Percentiles rank a stretch among this genome's conserved stretches.
phyloP scores from a whole-genome alignment of 352 stramenopile genomes.

The Phytopythium mirpurense region DNA sequence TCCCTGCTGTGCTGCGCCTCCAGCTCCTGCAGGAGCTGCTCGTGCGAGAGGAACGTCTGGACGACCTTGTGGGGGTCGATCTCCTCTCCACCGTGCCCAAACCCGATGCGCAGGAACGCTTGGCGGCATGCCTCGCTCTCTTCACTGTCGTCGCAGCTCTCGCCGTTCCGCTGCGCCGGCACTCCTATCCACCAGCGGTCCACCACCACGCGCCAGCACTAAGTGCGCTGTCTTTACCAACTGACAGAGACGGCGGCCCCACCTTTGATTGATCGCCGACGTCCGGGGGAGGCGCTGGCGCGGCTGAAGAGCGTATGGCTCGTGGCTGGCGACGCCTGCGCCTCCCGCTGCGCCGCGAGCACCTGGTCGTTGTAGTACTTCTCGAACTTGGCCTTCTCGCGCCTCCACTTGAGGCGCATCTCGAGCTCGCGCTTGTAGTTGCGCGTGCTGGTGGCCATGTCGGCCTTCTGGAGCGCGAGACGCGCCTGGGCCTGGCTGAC shows the following conservation, averaged over 20 bases:
- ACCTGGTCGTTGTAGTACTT: conserved; percentile 84
- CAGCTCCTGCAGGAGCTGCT: conserved; percentile 64
- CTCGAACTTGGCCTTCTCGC: conserved; percentile 81
- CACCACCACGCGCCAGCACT: background rate
- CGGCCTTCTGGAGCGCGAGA: conserved; percentile 57
- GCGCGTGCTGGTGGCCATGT: conserved; percentile 54
- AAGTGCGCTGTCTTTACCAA: too few relatives aligned
- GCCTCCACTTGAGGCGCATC: conserved; percentile 68
- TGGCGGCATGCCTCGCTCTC: conserved; percentile 16
- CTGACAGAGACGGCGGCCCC: background rate
- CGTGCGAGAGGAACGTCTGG: conserved; percentile 53
- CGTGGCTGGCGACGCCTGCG: conserved; percentile 1
- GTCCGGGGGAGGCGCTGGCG: background rate
- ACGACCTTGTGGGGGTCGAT: conserved; percentile 72
- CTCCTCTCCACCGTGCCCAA: conserved; percentile 41
- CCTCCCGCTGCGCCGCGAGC: conserved; percentile 3
- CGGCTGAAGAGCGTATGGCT: background rate
- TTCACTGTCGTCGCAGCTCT: conserved; percentile 1
- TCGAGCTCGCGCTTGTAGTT: conserved; percentile 65
- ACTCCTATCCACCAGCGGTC: too few relatives aligned
- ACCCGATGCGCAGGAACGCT: conserved; percentile 67
- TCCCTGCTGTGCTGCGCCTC: conserved; percentile 59
- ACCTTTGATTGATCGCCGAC: background rate
- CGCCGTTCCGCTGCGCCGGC: background rate
- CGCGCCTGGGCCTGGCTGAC: conserved; percentile 68